phyloP scores from a whole-genome alignment of 257 asterid genomes.

The Capsicum rhomboideum region DNA sequence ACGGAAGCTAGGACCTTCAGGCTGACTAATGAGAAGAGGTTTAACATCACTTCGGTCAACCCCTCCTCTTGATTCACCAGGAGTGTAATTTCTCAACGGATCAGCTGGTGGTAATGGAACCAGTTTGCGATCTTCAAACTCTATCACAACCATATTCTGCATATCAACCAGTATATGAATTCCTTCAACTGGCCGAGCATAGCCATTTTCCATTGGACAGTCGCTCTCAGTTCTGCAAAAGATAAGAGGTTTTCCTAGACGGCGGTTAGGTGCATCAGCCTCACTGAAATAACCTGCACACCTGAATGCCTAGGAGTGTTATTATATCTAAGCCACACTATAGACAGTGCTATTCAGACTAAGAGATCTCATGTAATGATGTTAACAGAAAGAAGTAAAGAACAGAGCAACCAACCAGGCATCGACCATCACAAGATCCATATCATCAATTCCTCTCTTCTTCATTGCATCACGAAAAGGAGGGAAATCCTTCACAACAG shows the following conservation, averaged over 20 bases:
- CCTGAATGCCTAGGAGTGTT: conserved; percentile 20
- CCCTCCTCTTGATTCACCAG: conserved; percentile 24
- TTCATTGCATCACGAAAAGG: conserved; percentile 26
- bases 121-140: conserved; percentile 51
- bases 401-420: conserved; percentile 16
- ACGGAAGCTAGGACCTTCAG: conserved; percentile 29
- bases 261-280: conserved; percentile 47
- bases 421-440: conserved; percentile 32
- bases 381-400: not conserved
- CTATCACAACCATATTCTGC: conserved; percentile 51
- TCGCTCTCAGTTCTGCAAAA: conserved; percentile 38
- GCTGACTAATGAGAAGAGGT: conserved; percentile 19
- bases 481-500: conserved; percentile 21
- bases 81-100: conserved; percentile 24
- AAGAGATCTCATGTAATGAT: not conserved
- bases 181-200: conserved; percentile 30
- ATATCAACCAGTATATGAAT: conserved; percentile 34
- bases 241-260: conserved; percentile 52
- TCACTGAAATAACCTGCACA: conserved; percentile 53
- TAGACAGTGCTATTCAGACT: not conserved
- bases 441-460: conserved; percentile 23
- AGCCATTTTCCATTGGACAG: conserved; percentile 26
- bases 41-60: conserved; percentile 29
- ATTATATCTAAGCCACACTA: not conserved
- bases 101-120: conserved; percentile 53